A percentile compares a stretch with the other conserved stretches of the same genome.
These are phyloP conservation scores for Xylaria curta DNA, from an alignment of 495 filamentous ascomycete species.

Conservation along the genomic window DNA sequence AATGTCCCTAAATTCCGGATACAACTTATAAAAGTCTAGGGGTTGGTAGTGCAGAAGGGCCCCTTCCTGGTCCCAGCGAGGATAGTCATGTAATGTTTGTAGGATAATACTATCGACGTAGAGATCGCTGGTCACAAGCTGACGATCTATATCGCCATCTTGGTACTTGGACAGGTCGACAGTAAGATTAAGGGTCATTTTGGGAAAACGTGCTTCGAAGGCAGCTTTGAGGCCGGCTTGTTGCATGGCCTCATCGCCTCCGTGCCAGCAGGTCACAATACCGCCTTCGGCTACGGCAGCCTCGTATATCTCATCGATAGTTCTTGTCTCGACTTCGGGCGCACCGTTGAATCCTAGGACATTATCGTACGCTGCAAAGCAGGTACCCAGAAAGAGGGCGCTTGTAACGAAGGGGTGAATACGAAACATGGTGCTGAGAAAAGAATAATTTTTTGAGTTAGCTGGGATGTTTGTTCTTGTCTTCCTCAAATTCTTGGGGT, in stretches of 20 bases:
- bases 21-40: conserved; percentile 37
- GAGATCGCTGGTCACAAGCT: conserved; percentile 33
- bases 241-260: conserved; percentile 42
- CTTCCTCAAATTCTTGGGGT: background rate
- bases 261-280: conserved; percentile 38
- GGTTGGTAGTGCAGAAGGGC: conserved; percentile 43
- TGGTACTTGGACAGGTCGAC: conserved; percentile 49
- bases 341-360: conserved; percentile 21
- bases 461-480: background rate
- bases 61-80: conserved; percentile 45
- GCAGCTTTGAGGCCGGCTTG: conserved; percentile 36
- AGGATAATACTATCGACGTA: conserved; percentile 41
- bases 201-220: conserved; percentile 43
- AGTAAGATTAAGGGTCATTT: conserved; percentile 46
- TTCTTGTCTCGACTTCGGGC: conserved; percentile 38
- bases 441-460: background rate
- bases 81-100: conserved; percentile 47
- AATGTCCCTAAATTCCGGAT: conserved; percentile 38
- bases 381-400: background rate
- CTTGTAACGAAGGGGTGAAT: background rate
- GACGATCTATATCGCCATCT: conserved; percentile 41
- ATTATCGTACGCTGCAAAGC: conserved; percentile 25
- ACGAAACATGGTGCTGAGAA: conserved; percentile 3
- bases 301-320: conserved; percentile 43
- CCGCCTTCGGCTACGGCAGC: conserved; percentile 44